Conservation (phyloP, 768 basidiomycete species). For the Boletus sensibilis region DNA sequence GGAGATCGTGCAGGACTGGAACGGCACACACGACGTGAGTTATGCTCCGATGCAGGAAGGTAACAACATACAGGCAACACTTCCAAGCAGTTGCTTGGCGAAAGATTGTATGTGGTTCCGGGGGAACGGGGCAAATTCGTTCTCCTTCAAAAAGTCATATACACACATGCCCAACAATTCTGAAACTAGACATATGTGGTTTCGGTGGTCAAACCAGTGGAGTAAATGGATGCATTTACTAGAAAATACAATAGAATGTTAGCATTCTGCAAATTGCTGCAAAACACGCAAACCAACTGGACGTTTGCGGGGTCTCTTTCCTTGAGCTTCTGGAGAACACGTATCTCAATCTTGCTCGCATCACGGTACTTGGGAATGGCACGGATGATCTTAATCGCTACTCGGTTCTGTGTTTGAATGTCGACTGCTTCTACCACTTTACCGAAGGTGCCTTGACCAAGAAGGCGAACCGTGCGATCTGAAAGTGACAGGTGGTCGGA, state of each 20-base stretch:
- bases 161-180: slow-evolving; percentile 96
- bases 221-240: slow-evolving; percentile 98
- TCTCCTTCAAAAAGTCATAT: slow-evolving; percentile 98
- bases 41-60: not conserved
- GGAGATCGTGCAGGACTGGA: slow-evolving; percentile 85
- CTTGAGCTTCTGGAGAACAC: slow-evolving; percentile 89
- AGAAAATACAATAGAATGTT: not conserved
- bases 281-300: slow-evolving; percentile 58
- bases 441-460: slow-evolving; percentile 98
- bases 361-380: slow-evolving; percentile 99
- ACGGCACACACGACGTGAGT: slow-evolving; percentile 7
- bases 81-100: slow-evolving; percentile 85
- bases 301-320: slow-evolving; percentile 83
- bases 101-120: slow-evolving; percentile 96
- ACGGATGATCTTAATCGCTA: slow-evolving; percentile 98
- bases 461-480: slow-evolving; percentile 90
- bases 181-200: slow-evolving; percentile 96
- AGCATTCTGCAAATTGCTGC: slow-evolving; percentile 22
- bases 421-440: slow-evolving; percentile 96
- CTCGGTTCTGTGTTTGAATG: slow-evolving; percentile 66
- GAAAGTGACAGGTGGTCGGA: slow-evolving; percentile 19
- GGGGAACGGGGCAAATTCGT: slow-evolving; percentile 94
- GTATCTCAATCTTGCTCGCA: slow-evolving; percentile 96
- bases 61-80: slow-evolving; percentile 81
- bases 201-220: slow-evolving; percentile 93